These are phyloP conservation scores for Suillus fuscotomentosus DNA, from an alignment of 768 basidiomycete species.

Conservation along the genomic window DNA sequence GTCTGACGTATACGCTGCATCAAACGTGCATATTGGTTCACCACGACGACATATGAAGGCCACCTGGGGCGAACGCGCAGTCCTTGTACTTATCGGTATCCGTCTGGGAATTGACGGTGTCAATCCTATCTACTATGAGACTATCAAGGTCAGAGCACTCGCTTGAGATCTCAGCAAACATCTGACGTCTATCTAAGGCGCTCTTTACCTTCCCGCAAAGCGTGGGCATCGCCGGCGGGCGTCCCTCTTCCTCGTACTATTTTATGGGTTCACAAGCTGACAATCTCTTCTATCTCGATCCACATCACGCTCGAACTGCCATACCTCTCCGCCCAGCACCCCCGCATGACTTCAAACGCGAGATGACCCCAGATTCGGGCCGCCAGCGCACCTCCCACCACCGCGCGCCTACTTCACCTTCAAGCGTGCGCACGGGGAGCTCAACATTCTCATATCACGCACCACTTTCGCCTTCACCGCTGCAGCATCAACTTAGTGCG, in stretches of 20 bases:
- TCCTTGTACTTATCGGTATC: slow-evolving; percentile 83
- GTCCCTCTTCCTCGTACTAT: slow-evolving; percentile 97
- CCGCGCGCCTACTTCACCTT: slow-evolving; percentile 46
- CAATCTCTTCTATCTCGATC: slow-evolving; percentile 81
- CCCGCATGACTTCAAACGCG: slow-evolving; percentile 27
- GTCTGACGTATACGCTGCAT: slow-evolving; percentile 83
- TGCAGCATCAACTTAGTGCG: slow-evolving; percentile 61
- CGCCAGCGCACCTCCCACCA: slow-evolving; percentile 27
- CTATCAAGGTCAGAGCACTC: slow-evolving; percentile 56
- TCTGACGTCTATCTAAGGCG: slow-evolving; percentile 42
- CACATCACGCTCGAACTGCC: slow-evolving; percentile 75
- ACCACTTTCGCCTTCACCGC: slow-evolving; percentile 60
- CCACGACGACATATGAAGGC: slow-evolving; percentile 30
- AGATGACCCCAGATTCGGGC: slow-evolving; percentile 28
- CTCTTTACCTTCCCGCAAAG: slow-evolving; percentile 94
- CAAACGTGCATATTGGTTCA: slow-evolving; percentile 34
- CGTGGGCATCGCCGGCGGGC: slow-evolving; percentile 94
- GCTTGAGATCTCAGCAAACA: background rate
- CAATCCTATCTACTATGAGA: slow-evolving; percentile 92
- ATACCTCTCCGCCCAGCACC: slow-evolving; percentile 64
- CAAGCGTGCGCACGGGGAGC: slow-evolving; percentile 51
- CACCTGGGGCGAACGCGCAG: slow-evolving; percentile 80
- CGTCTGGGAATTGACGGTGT: slow-evolving; percentile 90
- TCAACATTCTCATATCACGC: slow-evolving; percentile 55
- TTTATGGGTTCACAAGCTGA: slow-evolving; percentile 93